Conservation (phyloP, 1,284 basidiomycete species). For the Microbotryum lychnidis-dioicae region DNA sequence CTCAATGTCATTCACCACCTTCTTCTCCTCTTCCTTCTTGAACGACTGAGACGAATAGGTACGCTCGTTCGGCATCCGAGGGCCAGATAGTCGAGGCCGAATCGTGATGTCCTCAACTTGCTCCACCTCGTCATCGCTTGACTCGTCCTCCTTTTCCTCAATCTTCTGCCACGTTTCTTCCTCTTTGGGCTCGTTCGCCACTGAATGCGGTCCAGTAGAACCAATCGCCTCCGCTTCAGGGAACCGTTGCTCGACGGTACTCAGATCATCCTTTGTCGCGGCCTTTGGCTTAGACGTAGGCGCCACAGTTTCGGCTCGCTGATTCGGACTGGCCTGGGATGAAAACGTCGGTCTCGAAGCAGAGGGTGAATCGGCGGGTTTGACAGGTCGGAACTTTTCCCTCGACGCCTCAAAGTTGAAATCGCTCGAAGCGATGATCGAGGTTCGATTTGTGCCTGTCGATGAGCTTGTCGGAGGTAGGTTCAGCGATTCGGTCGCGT, state of each 20-base stretch:
- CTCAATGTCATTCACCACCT: no score
- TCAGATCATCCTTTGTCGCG: not conserved
- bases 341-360: not conserved
- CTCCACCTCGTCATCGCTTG: conserved; percentile 28
- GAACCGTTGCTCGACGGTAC: conserved; percentile 10
- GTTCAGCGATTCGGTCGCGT: not conserved
- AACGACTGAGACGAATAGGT: not conserved
- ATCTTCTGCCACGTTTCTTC: conserved; percentile 18
- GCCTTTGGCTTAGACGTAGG: no score
- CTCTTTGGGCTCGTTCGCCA: no score
- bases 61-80: not conserved
- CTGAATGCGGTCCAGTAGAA: not conserved
- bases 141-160: conserved; percentile 26
- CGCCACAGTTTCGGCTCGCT: no score
- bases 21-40: no score
- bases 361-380: not conserved
- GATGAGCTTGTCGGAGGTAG: not conserved
- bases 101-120: not conserved
- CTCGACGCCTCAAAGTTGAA: not conserved
- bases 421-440: conserved; percentile 3
- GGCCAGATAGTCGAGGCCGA: not conserved
- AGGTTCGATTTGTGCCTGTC: conserved; percentile 1
- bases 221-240: conserved; percentile 11
- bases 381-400: conserved; percentile 26
- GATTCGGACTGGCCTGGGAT: no score